Conservation (phyloP, 139 green algal genomes). For the Chlamydomonas schloesseri region DNA sequence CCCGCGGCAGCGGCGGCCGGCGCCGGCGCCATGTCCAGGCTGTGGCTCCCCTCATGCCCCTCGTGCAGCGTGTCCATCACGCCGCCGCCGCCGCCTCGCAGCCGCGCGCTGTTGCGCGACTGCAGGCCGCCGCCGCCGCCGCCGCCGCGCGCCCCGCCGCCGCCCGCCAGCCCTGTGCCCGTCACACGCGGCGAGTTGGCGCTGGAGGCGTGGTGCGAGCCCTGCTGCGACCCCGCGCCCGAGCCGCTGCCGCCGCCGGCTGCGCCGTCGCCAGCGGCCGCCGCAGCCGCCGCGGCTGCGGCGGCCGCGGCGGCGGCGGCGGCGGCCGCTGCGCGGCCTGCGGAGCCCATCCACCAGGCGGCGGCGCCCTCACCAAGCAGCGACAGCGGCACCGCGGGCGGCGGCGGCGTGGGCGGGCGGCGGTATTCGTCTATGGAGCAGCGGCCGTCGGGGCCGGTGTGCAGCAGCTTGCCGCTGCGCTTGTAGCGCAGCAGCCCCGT, state of each 20-base stretch:
- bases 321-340: background rate
- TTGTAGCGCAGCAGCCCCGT: slow-evolving; percentile 55
- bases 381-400: slow-evolving; percentile 15
- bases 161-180: background rate
- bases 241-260: too few relatives aligned
- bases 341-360: slow-evolving; percentile 10
- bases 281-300: background rate
- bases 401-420: slow-evolving; percentile 12
- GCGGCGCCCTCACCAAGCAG: slow-evolving; percentile 1
- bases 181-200: background rate
- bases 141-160: too few relatives aligned
- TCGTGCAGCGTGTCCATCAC: too few relatives aligned
- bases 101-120: too few relatives aligned
- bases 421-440: slow-evolving; percentile 23
- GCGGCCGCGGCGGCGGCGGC: background rate
- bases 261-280: too few relatives aligned
- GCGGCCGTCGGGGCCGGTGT: slow-evolving; percentile 55
- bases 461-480: slow-evolving; percentile 50
- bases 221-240: too few relatives aligned
- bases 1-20: too few relatives aligned
- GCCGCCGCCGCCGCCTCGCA: too few relatives aligned
- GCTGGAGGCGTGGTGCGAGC: too few relatives aligned
- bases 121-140: background rate
- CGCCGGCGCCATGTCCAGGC: too few relatives aligned
- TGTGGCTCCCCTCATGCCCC: too few relatives aligned